phyloP scores from a whole-genome alignment of 1,139 yeast species.

The Hyphopichia fennica region DNA sequence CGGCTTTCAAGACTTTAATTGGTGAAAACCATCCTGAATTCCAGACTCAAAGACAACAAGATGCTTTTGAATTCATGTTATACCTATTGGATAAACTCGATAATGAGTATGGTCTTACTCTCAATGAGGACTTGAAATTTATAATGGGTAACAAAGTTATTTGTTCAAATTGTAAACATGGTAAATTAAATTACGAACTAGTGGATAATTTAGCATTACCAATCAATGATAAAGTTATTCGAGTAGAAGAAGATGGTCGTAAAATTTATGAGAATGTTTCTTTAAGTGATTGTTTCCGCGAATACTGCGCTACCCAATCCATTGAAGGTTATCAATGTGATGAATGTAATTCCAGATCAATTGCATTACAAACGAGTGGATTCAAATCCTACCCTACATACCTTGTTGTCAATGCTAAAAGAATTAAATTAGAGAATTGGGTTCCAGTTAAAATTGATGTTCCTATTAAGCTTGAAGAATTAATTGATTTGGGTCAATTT shows the following conservation, averaged over 20 bases:
- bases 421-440: slow-evolving; percentile 88
- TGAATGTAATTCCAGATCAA: slow-evolving; percentile 48
- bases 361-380: slow-evolving; percentile 46
- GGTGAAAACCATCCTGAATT: slow-evolving; percentile 84
- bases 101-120: slow-evolving; percentile 41
- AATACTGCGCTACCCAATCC: slow-evolving; percentile 49
- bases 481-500: slow-evolving; percentile 28
- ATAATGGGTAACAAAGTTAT: slow-evolving; percentile 62
- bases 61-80: slow-evolving; percentile 85
- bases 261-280: slow-evolving; percentile 50
- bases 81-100: slow-evolving; percentile 68
- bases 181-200: slow-evolving; percentile 56
- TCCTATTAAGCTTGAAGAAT: slow-evolving; percentile 62
- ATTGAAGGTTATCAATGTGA: slow-evolving; percentile 71
- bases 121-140: slow-evolving; percentile 61
- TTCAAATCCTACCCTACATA: slow-evolving; percentile 69
- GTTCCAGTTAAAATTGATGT: slow-evolving; percentile 80
- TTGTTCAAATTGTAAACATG: slow-evolving; percentile 63
- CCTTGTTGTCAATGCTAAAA: slow-evolving; percentile 70
- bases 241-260: slow-evolving; percentile 38
- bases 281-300: slow-evolving; percentile 51
- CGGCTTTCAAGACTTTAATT: slow-evolving; percentile 69
- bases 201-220: slow-evolving; percentile 72
- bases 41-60: slow-evolving; percentile 87
- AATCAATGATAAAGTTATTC: slow-evolving; percentile 41